Evolutionary conservation across 2,329 filamentous ascomycete species (phyloP).

Genomic region (Nothomitra cinnamomea): DNA sequence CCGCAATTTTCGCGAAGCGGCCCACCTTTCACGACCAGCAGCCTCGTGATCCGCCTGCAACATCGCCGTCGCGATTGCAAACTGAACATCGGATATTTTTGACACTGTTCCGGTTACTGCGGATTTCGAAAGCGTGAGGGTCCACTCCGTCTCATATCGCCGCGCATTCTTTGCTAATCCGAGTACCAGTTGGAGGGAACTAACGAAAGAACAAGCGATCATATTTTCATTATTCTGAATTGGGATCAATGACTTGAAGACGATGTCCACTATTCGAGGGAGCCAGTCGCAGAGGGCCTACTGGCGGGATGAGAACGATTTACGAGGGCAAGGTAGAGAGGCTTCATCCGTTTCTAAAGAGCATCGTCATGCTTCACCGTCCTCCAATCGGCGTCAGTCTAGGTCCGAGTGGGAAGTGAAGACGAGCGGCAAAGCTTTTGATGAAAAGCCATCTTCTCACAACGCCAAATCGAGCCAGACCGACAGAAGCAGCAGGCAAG

Average conservation of each 20-base stretch:
- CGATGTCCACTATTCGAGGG: background rate
- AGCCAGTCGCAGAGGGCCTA: conserved; percentile 2
- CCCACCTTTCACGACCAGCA: background rate
- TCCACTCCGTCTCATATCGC: background rate
- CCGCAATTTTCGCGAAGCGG: conserved; percentile 1
- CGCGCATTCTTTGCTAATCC: background rate
- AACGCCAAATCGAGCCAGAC: conserved; percentile 1
- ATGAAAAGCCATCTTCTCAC: conserved; percentile 5
- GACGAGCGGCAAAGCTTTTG: conserved; percentile 11
- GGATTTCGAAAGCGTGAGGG: background rate
- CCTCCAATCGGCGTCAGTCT: background rate
- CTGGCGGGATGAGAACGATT: conserved; percentile 1
- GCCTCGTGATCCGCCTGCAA: conserved; percentile 2
- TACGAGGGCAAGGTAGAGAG: background rate
- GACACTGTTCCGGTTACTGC: background rate
- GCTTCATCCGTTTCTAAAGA: background rate
- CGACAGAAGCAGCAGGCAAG: background rate
- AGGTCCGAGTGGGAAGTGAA: conserved; percentile 10
- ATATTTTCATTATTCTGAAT: background rate
- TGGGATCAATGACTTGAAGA: conserved; percentile 1
- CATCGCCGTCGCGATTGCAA: conserved; percentile 3
- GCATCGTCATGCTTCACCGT: background rate
- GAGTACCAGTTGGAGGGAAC: background rate
- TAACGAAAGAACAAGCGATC: background rate
- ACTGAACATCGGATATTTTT: background rate